Base-by-base conservation (phyloP, 108 stramenopile genomes). In the Schizochytrium sp. region DNA sequence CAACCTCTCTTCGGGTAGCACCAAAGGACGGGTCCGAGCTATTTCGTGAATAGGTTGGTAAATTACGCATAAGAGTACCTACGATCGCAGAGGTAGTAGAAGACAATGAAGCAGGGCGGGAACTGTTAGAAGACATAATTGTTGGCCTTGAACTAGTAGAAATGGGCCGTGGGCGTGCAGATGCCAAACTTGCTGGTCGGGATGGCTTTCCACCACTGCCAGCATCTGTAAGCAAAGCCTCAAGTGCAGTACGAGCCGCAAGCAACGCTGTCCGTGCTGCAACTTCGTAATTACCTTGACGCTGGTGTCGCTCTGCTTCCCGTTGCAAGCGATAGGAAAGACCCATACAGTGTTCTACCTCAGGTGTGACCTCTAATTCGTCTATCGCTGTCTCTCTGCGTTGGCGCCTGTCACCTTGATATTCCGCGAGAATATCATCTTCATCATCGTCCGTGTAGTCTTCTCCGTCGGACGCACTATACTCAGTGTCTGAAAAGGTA, bases 181-280 rank as follows among this genome's bases (percentile, higher is more conserved):
- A 69, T 7, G 19, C 28, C 19, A 69, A 38, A 15, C 64, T 69
- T 44, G 28, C 15, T 38, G 64, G 64, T 15, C 64, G 12, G 42
- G 64, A 69, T 7, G 42, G 64, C 10, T 38, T 69, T 15, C 64
- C 64, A 0, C 1, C 64, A 44, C 64, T 15, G 19, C 42, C 10
- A 38, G 64, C 28, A 12, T 69, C 64, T 15, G 64, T 38, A 7
- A 38, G 64, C 12, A 69, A 38, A 7, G 76, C 76, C 13, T 83
- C 50, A 40, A 83, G 49, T 2, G 76, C 76, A 7, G 76, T 55
- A 53, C 28, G 49, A n/a, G 76, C 76, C 8, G 76, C 76, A 5
- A 55, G 76, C 50, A 83, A n/a, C 5, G 76, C 76, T 38, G 53
- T 49, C 28, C 76, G 76, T n/a, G 76, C 76, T 42, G 76, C 76